phyloP scores from a whole-genome alignment of 129 eudicot species.

The Artemisia tridentata region DNA sequence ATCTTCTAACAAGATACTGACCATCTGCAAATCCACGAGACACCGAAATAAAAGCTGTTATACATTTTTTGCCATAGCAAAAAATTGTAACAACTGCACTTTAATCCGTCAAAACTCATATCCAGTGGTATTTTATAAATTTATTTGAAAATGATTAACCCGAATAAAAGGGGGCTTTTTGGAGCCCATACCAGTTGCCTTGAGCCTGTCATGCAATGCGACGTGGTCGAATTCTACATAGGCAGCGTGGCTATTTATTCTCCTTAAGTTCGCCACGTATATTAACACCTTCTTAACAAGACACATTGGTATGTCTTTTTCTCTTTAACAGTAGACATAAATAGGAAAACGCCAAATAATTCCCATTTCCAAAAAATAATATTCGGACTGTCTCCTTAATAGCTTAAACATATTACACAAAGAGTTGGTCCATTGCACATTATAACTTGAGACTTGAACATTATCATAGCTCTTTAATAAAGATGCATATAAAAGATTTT shows the following conservation, averaged over 20 bases:
- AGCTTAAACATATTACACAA: not conserved
- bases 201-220: not conserved
- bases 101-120: too few relatives aligned
- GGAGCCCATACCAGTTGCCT: not conserved
- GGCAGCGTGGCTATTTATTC: constrained; percentile 26
- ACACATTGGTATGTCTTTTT: not conserved
- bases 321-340: not conserved
- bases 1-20: too few relatives aligned
- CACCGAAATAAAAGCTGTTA: too few relatives aligned
- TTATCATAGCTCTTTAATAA: not conserved
- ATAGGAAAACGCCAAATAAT: constrained; percentile 14
- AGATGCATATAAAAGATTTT: not conserved
- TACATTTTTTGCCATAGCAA: too few relatives aligned
- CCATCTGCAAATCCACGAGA: too few relatives aligned
- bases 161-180: not conserved
- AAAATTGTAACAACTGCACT: too few relatives aligned
- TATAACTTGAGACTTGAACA: not conserved
- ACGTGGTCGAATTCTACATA: constrained; percentile 3
- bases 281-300: not conserved
- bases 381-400: not conserved
- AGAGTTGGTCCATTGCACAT: not conserved
- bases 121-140: not conserved
- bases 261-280: constrained; percentile 24
- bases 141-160: not conserved
- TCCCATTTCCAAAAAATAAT: constrained; percentile 1